phyloP scores from a whole-genome alignment of 768 basidiomycete species.

The Infundibulicybe gibba region DNA sequence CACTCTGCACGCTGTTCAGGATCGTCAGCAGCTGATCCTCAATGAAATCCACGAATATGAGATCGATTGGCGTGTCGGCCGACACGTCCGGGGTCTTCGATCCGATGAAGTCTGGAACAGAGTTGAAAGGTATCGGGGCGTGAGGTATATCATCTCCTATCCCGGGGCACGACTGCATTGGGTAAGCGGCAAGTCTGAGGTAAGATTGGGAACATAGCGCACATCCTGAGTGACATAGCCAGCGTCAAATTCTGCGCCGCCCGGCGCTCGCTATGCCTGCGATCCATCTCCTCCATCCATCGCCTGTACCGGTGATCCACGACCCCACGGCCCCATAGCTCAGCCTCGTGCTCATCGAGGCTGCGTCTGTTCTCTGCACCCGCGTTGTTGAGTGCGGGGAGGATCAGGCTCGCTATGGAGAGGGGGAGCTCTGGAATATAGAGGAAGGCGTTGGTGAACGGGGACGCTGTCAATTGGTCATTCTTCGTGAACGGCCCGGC shows the following conservation, averaged over 20 bases:
- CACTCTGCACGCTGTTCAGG: slow-evolving; percentile 52
- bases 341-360: slow-evolving; percentile 26
- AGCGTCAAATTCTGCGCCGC: slow-evolving; percentile 53
- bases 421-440: slow-evolving; percentile 56
- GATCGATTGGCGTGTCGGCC: slow-evolving; percentile 53
- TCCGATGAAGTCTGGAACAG: slow-evolving; percentile 53
- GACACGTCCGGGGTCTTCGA: slow-evolving; percentile 50
- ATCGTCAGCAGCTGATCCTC: slow-evolving; percentile 43
- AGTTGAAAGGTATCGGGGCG: slow-evolving; percentile 52
- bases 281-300: slow-evolving; percentile 61
- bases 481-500: slow-evolving; percentile 73
- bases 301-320: slow-evolving; percentile 45
- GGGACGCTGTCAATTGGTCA: slow-evolving; percentile 73
- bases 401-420: slow-evolving; percentile 46
- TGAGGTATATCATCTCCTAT: slow-evolving; percentile 74
- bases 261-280: slow-evolving; percentile 28
- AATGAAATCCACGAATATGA: slow-evolving; percentile 77
- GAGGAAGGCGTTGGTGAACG: slow-evolving; percentile 62
- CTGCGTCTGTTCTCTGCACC: slow-evolving; percentile 35
- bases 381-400: slow-evolving; percentile 47
- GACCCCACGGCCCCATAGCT: slow-evolving; percentile 43
- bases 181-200: not conserved
- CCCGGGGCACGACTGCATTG: slow-evolving; percentile 59
- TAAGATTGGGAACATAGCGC: slow-evolving; percentile 14
- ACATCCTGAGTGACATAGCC: slow-evolving; percentile 74